phyloP scores from a whole-genome alignment of 176 grass and related monocot genomes.

The barley (Hordeum vulgare) region DNA sequence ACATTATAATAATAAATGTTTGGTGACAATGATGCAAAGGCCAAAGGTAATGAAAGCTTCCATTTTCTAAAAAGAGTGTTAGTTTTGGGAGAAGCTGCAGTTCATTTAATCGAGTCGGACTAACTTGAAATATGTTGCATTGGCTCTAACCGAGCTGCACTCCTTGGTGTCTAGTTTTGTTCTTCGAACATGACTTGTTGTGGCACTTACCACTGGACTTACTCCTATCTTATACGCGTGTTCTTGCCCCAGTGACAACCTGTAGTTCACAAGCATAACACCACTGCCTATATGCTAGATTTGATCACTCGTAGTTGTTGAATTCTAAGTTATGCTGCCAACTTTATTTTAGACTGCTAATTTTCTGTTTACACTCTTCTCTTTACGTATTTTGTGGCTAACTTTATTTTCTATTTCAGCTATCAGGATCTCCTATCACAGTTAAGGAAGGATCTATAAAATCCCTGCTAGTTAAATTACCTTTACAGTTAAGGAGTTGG shows the following conservation, averaged over 20 bases:
- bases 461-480: constrained; percentile 78
- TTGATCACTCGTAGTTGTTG: too few species aligned
- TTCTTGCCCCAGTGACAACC: not conserved
- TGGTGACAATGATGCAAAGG: too few species aligned
- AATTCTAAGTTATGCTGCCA: not conserved
- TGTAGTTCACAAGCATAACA: too few species aligned
- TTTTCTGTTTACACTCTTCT: not conserved
- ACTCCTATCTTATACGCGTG: not conserved
- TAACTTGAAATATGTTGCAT: too few species aligned
- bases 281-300: too few species aligned
- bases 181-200: not conserved
- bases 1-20: too few species aligned
- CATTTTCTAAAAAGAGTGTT: too few species aligned
- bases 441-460: constrained; percentile 96
- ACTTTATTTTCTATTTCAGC: constrained; percentile 42
- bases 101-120: too few species aligned
- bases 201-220: not conserved
- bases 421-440: constrained; percentile 46
- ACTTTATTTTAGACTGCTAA: not conserved
- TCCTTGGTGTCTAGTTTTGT: too few species aligned
- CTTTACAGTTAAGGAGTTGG: constrained; percentile 50
- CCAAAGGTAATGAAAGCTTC: too few species aligned
- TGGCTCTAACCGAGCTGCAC: not conserved
- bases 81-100: too few species aligned
- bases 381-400: too few species aligned